Evolutionary conservation across 1,284 basidiomycete species (phyloP).

Genomic region (Apiotrichum domesticum): DNA sequence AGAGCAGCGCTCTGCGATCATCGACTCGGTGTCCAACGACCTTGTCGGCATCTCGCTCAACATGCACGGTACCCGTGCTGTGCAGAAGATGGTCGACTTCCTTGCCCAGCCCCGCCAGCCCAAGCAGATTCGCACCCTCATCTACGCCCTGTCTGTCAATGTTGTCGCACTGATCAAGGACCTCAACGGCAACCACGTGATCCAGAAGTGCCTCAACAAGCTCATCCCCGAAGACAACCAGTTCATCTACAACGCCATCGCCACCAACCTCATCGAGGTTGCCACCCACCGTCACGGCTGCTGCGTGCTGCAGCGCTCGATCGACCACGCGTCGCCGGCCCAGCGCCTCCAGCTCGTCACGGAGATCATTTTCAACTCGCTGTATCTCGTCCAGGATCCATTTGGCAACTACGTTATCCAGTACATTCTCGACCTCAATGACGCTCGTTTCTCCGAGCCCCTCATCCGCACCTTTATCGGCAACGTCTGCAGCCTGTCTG

Average conservation of each 20-base stretch:
- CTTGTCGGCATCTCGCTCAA: constrained; percentile 97
- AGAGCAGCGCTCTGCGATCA: constrained; percentile 94
- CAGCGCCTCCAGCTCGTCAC: constrained; percentile 96
- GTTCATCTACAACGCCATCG: constrained; percentile 99
- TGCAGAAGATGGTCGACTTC: constrained; percentile 99
- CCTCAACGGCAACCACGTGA: constrained; percentile 96
- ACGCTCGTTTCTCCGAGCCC: constrained; percentile 93
- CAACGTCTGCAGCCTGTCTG: constrained; percentile 94
- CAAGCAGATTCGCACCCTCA: constrained; percentile 91
- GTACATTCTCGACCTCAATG: constrained; percentile 96
- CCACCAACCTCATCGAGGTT: constrained; percentile 97
- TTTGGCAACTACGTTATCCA: constrained; percentile 64
- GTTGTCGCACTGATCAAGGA: constrained; percentile 99
- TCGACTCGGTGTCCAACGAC: constrained; percentile 95
- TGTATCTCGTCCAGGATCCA: constrained; percentile 97
- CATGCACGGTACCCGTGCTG: constrained; percentile 99
- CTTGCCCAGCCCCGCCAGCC: constrained; percentile 85
- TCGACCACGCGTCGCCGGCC: constrained; percentile 82
- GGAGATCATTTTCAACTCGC: constrained; percentile 97
- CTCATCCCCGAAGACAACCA: constrained; percentile 97
- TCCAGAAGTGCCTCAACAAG: constrained; percentile 99
- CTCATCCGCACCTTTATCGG: constrained; percentile 97
- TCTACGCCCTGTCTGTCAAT: constrained; percentile 90
- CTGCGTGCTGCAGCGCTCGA: constrained; percentile 96
- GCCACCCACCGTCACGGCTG: constrained; percentile 99